Base-by-base conservation (phyloP, 345 rosid species). In the Camelina sativa region DNA sequence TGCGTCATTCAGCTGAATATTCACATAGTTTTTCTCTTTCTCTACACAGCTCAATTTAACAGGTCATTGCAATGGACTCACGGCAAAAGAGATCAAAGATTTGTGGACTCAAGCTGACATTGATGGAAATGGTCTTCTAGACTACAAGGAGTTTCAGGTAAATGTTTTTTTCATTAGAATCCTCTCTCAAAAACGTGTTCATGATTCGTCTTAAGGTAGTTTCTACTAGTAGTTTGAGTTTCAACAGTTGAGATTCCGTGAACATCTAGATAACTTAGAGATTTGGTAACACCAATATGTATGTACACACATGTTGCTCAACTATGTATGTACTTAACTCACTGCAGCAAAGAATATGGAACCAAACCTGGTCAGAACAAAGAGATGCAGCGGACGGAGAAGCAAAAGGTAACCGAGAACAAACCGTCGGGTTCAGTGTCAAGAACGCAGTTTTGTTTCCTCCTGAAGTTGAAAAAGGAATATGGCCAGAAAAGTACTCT, bases 131-230 rank as follows among this genome's bases (percentile, higher is more conserved):
- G 91, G 87, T 32, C 71, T 85, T 57, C 67, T 94, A 71, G 91
- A 90, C 82, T 85, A 84, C 75, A 85, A 86, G 66, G 96, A 91
- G 82, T 94, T 94, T 81, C 89, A 94, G 97, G 97, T 88, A 85
- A 85, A 67, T 6, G 11, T 75, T 55, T 77, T 77, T 28, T 34
- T 2, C 28, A 6, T 28, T 1, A 63, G 7, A 4, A 28, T 56
- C 35, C 22, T 30, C 30, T 37, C 32, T 73, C 30, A 34, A 19
- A n/a, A 35, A 32, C 59, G 19, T 74, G 52, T 44, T 19, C 51
- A 11, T 11, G 20, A 16, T 8, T 19, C 40, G 19, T 38, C 7
- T 43, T 13, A 6, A 41, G 46, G 28, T 56, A 46, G 58, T 32
- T 55, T 16, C 34, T 16, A 10, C 23, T 54, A n/a, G 25, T 56